phyloP scores from a whole-genome alignment of 768 basidiomycete genomes.

The Daedaleopsis nitida region DNA sequence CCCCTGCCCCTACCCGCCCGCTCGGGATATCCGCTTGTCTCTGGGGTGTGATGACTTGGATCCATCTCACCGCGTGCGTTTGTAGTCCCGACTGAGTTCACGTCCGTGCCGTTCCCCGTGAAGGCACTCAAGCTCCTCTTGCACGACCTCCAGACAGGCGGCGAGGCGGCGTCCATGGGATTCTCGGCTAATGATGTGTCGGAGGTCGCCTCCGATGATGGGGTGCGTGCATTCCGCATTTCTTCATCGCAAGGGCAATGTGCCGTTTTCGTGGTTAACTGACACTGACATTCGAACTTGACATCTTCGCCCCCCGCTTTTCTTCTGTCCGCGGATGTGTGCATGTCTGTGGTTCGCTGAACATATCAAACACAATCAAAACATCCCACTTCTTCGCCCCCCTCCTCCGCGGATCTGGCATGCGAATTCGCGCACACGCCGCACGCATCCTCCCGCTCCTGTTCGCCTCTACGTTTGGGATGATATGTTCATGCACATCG shows the following conservation, averaged over 20 bases:
- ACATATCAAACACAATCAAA: too few relatives aligned
- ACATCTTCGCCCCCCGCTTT: background rate
- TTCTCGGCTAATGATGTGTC: constrained; percentile 40
- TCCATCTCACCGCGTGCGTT: background rate
- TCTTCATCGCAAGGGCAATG: background rate
- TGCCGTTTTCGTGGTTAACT: background rate
- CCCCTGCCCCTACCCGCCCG: background rate
- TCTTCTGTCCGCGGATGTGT: too few relatives aligned
- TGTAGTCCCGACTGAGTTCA: constrained; percentile 84
- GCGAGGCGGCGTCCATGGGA: constrained; percentile 70
- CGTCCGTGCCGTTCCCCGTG: constrained; percentile 82
- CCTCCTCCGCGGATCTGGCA: too few relatives aligned
- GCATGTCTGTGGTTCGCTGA: too few relatives aligned
- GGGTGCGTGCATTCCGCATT: constrained; percentile 42
- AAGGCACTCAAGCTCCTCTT: constrained; percentile 91
- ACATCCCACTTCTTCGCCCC: too few relatives aligned
- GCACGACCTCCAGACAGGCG: constrained; percentile 79
- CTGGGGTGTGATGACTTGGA: constrained; percentile 15
- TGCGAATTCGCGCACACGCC: too few relatives aligned
- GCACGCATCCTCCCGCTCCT: too few relatives aligned
- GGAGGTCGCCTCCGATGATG: constrained; percentile 77
- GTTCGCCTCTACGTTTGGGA: background rate
- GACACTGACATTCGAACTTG: too few relatives aligned
- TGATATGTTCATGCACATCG: too few relatives aligned
- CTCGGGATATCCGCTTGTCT: background rate